phyloP scores from a whole-genome alignment of 768 basidiomycete genomes.

The Amanita subjunquillea region DNA sequence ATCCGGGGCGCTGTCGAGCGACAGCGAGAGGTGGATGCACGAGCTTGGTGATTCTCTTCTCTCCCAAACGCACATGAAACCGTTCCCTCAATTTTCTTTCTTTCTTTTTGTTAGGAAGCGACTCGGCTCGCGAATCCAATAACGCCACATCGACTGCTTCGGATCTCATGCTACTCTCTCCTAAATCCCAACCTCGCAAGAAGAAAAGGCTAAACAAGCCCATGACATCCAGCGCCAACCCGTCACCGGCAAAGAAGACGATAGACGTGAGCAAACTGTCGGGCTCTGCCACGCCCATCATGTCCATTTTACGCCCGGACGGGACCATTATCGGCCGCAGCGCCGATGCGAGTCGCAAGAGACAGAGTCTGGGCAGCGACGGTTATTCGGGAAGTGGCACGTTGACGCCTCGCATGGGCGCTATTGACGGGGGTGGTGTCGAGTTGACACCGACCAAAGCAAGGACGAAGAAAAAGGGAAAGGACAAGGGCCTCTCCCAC shows the following conservation, averaged over 20 bases:
- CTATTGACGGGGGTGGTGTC: background rate
- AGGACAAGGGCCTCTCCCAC: slow-evolving; percentile 9
- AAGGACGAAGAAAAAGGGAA: slow-evolving; percentile 12
- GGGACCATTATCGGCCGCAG: slow-evolving; percentile 1
- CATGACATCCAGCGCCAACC: slow-evolving; percentile 7
- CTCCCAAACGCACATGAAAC: background rate
- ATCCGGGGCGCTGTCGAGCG: background rate
- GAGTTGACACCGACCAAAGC: background rate
- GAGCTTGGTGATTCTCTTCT: slow-evolving; percentile 24
- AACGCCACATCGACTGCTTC: background rate
- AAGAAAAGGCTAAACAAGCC: slow-evolving; percentile 5
- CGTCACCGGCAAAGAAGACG: slow-evolving; percentile 3
- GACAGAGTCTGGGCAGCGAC: background rate
- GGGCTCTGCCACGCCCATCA: background rate
- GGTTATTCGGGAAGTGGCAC: background rate
- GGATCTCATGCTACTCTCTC: slow-evolving; percentile 1
- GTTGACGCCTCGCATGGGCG: slow-evolving; percentile 2
- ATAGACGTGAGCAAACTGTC: background rate
- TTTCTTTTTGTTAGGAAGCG: background rate
- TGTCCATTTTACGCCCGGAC: slow-evolving; percentile 4
- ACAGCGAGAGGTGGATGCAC: slow-evolving; percentile 21
- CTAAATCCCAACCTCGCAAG: background rate
- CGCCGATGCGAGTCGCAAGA: background rate
- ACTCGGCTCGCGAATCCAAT: slow-evolving; percentile 1
- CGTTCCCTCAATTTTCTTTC: background rate